Conservation (phyloP, 768 basidiomycete species). For the Lactarius hengduanensis region DNA sequence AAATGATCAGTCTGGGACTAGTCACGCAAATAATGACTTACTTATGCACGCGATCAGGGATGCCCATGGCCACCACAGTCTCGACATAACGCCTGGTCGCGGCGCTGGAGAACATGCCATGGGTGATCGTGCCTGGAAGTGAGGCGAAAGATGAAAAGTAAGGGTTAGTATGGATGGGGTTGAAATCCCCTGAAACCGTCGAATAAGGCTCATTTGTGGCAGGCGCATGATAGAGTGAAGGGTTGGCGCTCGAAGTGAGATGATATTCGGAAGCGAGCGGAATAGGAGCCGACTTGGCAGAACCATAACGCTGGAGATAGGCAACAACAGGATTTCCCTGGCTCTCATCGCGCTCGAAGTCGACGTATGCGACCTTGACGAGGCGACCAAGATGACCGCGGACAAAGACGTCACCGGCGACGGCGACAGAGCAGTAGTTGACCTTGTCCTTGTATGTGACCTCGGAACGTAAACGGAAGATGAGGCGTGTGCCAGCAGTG, state of each 20-base stretch:
- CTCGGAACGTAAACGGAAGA: conserved; percentile 87
- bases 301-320: conserved; percentile 90
- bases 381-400: conserved; percentile 86
- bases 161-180: conserved; percentile 98
- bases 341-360: conserved; percentile 82
- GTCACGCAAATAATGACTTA: conserved; percentile 43
- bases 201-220: conserved; percentile 96
- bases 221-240: conserved; percentile 75
- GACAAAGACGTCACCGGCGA: conserved; percentile 83
- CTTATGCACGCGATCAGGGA: conserved; percentile 87
- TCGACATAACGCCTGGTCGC: conserved; percentile 92
- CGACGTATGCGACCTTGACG: conserved; percentile 84
- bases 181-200: conserved; percentile 94
- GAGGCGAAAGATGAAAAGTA: conserved; percentile 95
- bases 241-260: conserved; percentile 60
- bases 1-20: conserved; percentile 20
- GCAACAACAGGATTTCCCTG: conserved; percentile 92
- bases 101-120: conserved; percentile 96
- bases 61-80: conserved; percentile 89
- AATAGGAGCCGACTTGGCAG: conserved; percentile 68
- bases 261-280: conserved; percentile 88
- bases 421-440: conserved; percentile 75
- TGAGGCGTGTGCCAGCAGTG: conserved; percentile 73
- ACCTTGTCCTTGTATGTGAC: conserved; percentile 91
- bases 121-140: conserved; percentile 95